phyloP scores from a whole-genome alignment of 1,139 yeast species.

The Yamadazyma friedrichii region DNA sequence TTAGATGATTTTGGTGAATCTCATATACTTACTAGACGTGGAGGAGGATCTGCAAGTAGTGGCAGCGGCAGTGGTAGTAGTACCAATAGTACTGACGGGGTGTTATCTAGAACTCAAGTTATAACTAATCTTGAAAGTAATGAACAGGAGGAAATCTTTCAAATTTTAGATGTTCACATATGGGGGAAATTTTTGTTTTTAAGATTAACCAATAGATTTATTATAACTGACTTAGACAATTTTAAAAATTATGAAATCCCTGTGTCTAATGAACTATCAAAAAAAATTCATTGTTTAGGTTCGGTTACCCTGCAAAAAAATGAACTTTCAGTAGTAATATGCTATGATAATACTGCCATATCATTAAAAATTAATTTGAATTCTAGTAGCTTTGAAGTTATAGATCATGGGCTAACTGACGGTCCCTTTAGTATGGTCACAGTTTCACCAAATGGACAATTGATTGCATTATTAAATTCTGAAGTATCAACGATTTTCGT shows the following conservation, averaged over 20 bases:
- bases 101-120: constrained; percentile 2
- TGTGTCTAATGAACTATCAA: constrained; percentile 19
- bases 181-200: constrained; percentile 34
- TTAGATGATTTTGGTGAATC: constrained; percentile 39
- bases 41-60: neutral
- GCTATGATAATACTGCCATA: constrained; percentile 30
- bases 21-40: constrained; percentile 7
- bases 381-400: constrained; percentile 22
- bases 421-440: constrained; percentile 58
- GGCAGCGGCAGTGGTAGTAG: neutral
- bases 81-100: constrained; percentile 1
- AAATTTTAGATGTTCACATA: constrained; percentile 21
- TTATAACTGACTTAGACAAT: constrained; percentile 26
- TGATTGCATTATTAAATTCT: constrained; percentile 56
- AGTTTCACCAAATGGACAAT: constrained; percentile 60
- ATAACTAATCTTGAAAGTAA: constrained; percentile 37
- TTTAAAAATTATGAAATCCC: constrained; percentile 28
- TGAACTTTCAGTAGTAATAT: constrained; percentile 23
- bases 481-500: constrained; percentile 49
- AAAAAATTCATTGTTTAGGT: constrained; percentile 18
- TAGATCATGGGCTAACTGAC: constrained; percentile 44
- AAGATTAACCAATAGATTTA: constrained; percentile 25
- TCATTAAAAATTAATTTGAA: constrained; percentile 27
- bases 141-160: constrained; percentile 28
- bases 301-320: constrained; percentile 11